phyloP scores from a whole-genome alignment of 2,329 filamentous ascomycete genomes.

The Xylogone sp. region DNA sequence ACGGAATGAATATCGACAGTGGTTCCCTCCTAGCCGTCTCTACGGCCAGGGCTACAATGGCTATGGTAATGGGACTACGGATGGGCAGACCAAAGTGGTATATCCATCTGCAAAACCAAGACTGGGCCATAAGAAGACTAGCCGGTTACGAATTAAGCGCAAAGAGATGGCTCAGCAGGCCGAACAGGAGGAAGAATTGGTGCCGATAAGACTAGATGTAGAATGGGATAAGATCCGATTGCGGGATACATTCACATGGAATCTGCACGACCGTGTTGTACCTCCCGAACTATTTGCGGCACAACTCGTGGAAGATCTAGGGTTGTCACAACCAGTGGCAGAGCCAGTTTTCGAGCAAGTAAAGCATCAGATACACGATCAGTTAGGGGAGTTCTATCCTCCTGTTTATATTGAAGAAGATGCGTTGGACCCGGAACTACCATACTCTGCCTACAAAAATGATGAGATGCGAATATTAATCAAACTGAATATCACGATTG shows the following conservation, averaged over 20 bases:
- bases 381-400: conserved; percentile 89
- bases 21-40: conserved; percentile 52
- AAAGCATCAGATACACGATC: conserved; percentile 73
- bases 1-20: conserved; percentile 49
- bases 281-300: conserved; percentile 78
- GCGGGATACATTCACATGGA: conserved; percentile 98
- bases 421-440: conserved; percentile 81
- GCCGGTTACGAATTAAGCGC: conserved; percentile 67
- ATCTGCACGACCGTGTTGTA: conserved; percentile 85
- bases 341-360: conserved; percentile 61
- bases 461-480: conserved; percentile 97
- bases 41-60: conserved; percentile 79
- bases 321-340: conserved; percentile 67
- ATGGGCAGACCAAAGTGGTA: conserved; percentile 65
- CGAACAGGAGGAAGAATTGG: conserved; percentile 85
- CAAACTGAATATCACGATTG: conserved; percentile 97
- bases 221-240: conserved; percentile 95
- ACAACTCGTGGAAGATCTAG: conserved; percentile 88
- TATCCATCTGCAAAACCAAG: conserved; percentile 77
- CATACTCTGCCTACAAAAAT: conserved; percentile 94
- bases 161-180: conserved; percentile 83
- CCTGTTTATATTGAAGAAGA: conserved; percentile 89
- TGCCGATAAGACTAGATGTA: conserved; percentile 87
- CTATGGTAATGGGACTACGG: conserved; percentile 84
- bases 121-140: conserved; percentile 72